phyloP scores from a whole-genome alignment of 2,329 filamentous ascomycete species.

The Cadophora malorum region DNA sequence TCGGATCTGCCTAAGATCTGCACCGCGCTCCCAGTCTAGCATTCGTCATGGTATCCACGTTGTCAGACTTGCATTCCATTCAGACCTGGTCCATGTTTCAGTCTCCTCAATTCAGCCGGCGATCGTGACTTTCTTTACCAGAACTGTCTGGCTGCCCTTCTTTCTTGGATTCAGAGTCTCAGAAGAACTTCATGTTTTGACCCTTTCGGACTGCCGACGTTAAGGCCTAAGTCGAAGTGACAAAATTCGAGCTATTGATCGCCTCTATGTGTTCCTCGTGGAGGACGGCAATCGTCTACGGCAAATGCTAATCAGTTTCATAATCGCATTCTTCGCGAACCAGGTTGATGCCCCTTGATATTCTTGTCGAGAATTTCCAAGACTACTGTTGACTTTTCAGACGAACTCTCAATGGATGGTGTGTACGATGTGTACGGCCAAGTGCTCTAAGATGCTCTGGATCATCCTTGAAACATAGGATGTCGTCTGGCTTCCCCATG shows the following conservation, averaged over 20 bases:
- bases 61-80: not conserved
- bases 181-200: conserved; percentile 5
- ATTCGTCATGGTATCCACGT: conserved; percentile 4
- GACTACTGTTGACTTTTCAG: not conserved
- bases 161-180: not conserved
- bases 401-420: not conserved
- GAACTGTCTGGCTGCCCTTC: not conserved
- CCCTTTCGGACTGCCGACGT: not conserved
- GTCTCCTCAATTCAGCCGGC: not conserved
- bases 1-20: conserved; percentile 13
- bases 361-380: not conserved
- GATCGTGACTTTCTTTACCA: not conserved
- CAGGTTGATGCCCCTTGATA: not conserved
- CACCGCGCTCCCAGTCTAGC: not conserved
- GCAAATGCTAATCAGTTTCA: not conserved
- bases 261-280: not conserved
- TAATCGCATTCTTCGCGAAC: not conserved
- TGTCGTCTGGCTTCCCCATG: no score
- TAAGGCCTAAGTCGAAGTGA: not conserved
- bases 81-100: not conserved
- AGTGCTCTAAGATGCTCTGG: not conserved
- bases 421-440: not conserved
- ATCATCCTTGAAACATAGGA: not conserved
- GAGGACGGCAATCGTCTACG: not conserved
- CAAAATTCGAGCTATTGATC: not conserved